Evolutionary conservation across 805 yeast species (phyloP).

Genomic region (Wickerhamomyces rabaulensis): DNA sequence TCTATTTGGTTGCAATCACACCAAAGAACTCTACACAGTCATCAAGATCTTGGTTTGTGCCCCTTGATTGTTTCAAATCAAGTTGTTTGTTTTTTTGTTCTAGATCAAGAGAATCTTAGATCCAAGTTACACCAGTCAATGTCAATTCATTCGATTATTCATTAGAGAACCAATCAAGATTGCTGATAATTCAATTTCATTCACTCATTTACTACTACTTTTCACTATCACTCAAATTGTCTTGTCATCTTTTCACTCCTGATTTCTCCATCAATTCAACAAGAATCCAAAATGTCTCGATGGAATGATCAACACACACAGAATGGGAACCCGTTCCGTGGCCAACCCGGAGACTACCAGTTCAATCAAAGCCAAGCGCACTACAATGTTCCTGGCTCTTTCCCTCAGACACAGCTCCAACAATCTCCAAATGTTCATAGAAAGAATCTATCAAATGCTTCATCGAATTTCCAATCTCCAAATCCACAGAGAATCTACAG

Average conservation of each 20-base stretch:
- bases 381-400: constrained; percentile 9
- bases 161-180: background rate
- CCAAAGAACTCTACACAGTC: no score
- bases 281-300: constrained; percentile 1
- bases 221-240: background rate
- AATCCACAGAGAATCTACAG: background rate
- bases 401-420: background rate
- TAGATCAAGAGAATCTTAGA: background rate
- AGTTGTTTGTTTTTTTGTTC: background rate
- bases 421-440: background rate
- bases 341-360: background rate
- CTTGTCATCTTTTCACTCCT: background rate
- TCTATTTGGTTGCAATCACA: background rate
- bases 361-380: background rate
- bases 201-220: constrained; percentile 2
- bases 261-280: background rate
- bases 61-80: background rate
- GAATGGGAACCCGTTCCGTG: background rate
- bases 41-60: background rate
- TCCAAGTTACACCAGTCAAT: background rate
- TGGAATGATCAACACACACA: constrained; percentile 1
- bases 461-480: background rate
- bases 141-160: background rate
- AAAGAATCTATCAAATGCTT: background rate
- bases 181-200: constrained; percentile 1